Conservation (phyloP, 192 early-diverging fungal genomes). For the Hyaloraphidium curvatum region DNA sequence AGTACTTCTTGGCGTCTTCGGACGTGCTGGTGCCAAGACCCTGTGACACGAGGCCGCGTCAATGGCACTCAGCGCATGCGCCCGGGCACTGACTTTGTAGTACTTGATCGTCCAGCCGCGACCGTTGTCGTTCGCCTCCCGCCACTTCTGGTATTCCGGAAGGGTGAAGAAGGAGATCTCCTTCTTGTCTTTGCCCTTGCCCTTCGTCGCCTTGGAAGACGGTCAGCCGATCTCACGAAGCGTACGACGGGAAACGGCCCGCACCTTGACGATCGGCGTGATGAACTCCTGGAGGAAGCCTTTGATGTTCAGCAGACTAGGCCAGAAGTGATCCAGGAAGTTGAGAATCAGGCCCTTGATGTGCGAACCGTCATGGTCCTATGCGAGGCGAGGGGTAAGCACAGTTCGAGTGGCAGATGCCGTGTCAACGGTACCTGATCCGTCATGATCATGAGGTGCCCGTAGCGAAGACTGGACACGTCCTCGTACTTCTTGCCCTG, state of each 20-base stretch:
- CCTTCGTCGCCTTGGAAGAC: slow-evolving; percentile 28
- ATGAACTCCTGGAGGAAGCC: slow-evolving; percentile 91
- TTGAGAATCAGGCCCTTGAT: slow-evolving; percentile 97
- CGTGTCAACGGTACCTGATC: slow-evolving; percentile 46
- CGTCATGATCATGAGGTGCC: slow-evolving; percentile 94
- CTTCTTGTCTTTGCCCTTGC: slow-evolving; percentile 18
- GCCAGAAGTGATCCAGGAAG: slow-evolving; percentile 85
- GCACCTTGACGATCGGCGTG: slow-evolving; percentile 84
- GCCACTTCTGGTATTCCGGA: slow-evolving; percentile 82
- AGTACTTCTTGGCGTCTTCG: slow-evolving; percentile 78
- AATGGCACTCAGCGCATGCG: background rate
- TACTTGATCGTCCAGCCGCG: slow-evolving; percentile 80
- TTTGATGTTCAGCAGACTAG: slow-evolving; percentile 68
- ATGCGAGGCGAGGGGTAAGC: background rate
- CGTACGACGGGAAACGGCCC: background rate
- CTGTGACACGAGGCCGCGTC: slow-evolving; percentile 9
- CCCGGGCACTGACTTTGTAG: slow-evolving; percentile 45
- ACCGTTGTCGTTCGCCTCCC: slow-evolving; percentile 40
- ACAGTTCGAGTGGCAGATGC: slow-evolving; percentile 6
- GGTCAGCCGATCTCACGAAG: background rate
- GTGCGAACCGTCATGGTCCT: slow-evolving; percentile 86
- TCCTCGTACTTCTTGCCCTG: slow-evolving; percentile 60
- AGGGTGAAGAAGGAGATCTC: slow-evolving; percentile 72
- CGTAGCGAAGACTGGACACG: slow-evolving; percentile 42
- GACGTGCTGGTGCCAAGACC: slow-evolving; percentile 80